These are phyloP conservation scores for Cordyceps pruinosa DNA, from an alignment of 2,329 filamentous ascomycete genomes.

Conservation along the genomic window DNA sequence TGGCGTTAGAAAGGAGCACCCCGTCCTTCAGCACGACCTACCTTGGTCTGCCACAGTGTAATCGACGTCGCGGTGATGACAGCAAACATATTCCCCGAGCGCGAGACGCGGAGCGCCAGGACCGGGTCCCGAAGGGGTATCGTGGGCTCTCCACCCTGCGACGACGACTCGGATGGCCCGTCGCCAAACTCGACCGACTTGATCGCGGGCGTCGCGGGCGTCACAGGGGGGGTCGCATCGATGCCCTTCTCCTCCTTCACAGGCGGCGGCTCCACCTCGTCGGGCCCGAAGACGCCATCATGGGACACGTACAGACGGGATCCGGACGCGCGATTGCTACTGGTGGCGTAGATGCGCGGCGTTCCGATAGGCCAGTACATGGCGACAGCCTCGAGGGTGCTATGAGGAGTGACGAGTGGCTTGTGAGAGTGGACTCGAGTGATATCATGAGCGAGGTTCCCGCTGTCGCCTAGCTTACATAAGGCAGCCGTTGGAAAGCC, in stretches of 20 bases:
- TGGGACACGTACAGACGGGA: conserved; percentile 48
- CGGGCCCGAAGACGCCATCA: conserved; percentile 47
- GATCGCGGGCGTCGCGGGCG: conserved; percentile 49
- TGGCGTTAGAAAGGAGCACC: conserved; percentile 14
- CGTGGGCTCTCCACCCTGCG: conserved; percentile 22
- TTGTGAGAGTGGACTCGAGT: background rate
- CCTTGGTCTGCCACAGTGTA: conserved; percentile 95
- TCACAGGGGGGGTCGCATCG: conserved; percentile 27
- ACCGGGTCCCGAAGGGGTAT: conserved; percentile 56
- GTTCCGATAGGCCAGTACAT: conserved; percentile 93
- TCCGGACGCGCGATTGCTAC: conserved; percentile 51
- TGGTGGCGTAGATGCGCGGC: conserved; percentile 74
- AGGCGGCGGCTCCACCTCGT: conserved; percentile 23
- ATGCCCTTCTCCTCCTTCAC: conserved; percentile 15
- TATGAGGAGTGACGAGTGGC: conserved; percentile 1
- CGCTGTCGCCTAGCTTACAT: conserved; percentile 8
- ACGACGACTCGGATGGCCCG: conserved; percentile 26
- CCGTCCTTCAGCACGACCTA: conserved; percentile 34
- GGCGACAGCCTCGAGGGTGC: conserved; percentile 26
- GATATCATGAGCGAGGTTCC: background rate
- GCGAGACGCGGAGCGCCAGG: conserved; percentile 67
- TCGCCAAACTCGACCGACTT: conserved; percentile 47
- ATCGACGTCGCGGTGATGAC: conserved; percentile 80
- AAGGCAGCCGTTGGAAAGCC: background rate
- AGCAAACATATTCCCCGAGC: conserved; percentile 75